These are phyloP conservation scores for Thyridium curvatum DNA, from an alignment of 2,329 filamentous ascomycete species.

Conservation along the genomic window DNA sequence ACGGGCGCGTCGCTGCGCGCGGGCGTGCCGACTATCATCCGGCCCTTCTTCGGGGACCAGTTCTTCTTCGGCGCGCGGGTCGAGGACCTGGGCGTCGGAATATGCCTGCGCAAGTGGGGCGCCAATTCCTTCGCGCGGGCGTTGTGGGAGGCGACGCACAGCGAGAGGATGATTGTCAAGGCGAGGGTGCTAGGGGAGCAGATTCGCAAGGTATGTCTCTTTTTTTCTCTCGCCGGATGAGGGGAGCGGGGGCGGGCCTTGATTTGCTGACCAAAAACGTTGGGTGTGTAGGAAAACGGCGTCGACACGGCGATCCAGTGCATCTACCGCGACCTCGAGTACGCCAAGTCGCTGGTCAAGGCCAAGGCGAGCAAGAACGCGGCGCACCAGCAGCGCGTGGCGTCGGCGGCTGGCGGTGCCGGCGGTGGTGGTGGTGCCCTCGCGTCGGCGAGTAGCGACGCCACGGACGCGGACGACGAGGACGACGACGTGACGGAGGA, in stretches of 20 bases:
- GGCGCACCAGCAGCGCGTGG: conserved; percentile 10
- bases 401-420: conserved; percentile 5
- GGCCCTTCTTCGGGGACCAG: conserved; percentile 96
- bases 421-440: conserved; percentile 22
- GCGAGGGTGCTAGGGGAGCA: conserved; percentile 76
- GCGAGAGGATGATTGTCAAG: conserved; percentile 85
- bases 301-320: conserved; percentile 86
- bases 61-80: conserved; percentile 91
- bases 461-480: conserved; percentile 35
- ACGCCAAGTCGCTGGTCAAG: conserved; percentile 78
- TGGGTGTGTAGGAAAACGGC: conserved; percentile 64
- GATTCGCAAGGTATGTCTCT: conserved; percentile 68
- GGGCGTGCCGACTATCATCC: conserved; percentile 88
- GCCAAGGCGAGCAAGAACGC: conserved; percentile 49
- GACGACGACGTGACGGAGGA: conserved; percentile 65
- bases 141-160: conserved; percentile 86
- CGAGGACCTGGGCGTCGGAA: conserved; percentile 88
- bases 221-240: neutral
- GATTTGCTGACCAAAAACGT: too few relatives aligned
- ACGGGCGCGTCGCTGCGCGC: conserved; percentile 89
- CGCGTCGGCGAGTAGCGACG: conserved; percentile 15
- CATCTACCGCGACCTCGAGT: conserved; percentile 92
- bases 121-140: conserved; percentile 79
- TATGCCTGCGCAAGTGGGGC: conserved; percentile 84
- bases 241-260: too few relatives aligned